A percentile compares a stretch with the other conserved stretches of the same genome.
Evolutionary conservation across 2,329 filamentous ascomycete genomes (phyloP).

Genomic region (Ceratocystis harringtonii): DNA sequence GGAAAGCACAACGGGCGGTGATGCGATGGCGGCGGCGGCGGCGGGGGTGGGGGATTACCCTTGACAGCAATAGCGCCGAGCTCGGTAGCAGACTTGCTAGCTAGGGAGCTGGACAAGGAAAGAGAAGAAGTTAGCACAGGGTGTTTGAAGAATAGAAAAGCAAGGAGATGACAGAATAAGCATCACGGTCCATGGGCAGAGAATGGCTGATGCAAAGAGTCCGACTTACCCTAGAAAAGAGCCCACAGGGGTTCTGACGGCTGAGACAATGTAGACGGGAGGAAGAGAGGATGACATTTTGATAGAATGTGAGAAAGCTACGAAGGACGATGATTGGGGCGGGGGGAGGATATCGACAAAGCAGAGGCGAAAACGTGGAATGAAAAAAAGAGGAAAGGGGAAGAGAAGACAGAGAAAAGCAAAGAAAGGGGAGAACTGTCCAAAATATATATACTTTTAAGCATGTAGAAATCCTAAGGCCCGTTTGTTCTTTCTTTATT

Average conservation of each 20-base stretch:
- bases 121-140: background rate
- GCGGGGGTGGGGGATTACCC: constrained; percentile 43
- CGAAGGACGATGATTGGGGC: background rate
- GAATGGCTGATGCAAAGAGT: background rate
- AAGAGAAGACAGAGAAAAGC: constrained; percentile 15
- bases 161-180: background rate
- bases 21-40: background rate
- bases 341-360: constrained; percentile 11
- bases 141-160: background rate
- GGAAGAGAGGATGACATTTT: constrained; percentile 38
- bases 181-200: background rate
- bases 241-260: constrained; percentile 77
- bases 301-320: background rate
- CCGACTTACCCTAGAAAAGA: constrained; percentile 74
- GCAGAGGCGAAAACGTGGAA: constrained; percentile 10
- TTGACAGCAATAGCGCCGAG: constrained; percentile 88
- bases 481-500: background rate
- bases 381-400: constrained; percentile 15
- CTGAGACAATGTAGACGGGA: constrained; percentile 90
- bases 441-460: constrained; percentile 8
- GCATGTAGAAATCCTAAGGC: background rate
- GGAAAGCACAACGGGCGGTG: background rate
- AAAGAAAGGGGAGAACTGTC: constrained; percentile 16
- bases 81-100: constrained; percentile 71
- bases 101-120: constrained; percentile 53